Base-by-base conservation (phyloP, 805 yeast genomes). In the Kluyveromyces starmeri region DNA sequence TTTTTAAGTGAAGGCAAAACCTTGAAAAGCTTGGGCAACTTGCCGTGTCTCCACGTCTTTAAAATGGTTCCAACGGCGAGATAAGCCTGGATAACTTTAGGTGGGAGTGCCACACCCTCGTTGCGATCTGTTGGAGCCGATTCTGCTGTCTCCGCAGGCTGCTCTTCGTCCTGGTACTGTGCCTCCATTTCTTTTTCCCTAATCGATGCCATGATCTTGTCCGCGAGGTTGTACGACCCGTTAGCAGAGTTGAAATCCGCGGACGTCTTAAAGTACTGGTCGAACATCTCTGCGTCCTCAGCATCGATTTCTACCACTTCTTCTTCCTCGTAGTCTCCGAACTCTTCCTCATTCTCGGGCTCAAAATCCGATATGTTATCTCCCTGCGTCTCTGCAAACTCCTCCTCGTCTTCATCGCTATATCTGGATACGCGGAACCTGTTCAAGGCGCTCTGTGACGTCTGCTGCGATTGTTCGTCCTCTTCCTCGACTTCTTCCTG, bases 41-140 rank as follows among this genome's bases (percentile, higher is more conserved):
- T 88, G 32, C 98, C 99, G 51, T 92, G 95, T 25, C 88, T 81
- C 75, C 94, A 92, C 4, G 94, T 76, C 14, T 85, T 71, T 40
- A 92, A 67, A 34, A 89, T 78, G 46, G 77, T 78, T 7, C 97
- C 97, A 29, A 92, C 89, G 53, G 84, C 84, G 31, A 84, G 79
- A 57, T 89, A 92, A 1, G 96, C 97, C 44, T 83, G 86, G 50
- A 92, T 86, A 37, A 92, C 97, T 57, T 92, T 88, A 38, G 96
- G 96, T 5, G 99, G 98, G 39, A 92, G 68, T 47, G 82, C 69
- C 4, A 89, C 96, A 34, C 79, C 84, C 47, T 84, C 89, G 14
- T 55, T 63, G 69, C 74, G 57, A 64, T 67, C 46, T 55, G 10
- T 4, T 58, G 16, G 39, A 34, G 28, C 51, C 48, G 24, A 36